A percentile compares a stretch with the other conserved stretches of the same genome.
Conservation (phyloP, 305 asterid genomes). For the Fraxinus angustifolia region DNA sequence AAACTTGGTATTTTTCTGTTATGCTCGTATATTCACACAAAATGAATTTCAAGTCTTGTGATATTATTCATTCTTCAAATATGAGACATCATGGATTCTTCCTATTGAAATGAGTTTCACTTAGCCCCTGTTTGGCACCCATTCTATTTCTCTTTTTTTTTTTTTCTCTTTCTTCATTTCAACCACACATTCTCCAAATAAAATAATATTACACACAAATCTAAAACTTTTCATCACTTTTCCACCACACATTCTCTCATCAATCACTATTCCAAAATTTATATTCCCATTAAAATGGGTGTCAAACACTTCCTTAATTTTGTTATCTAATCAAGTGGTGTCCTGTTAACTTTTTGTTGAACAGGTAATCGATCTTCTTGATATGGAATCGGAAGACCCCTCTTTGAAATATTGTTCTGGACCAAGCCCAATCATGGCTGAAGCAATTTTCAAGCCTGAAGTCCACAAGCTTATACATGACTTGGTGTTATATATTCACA, state of each 20-base stretch:
- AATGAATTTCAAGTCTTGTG: not conserved
- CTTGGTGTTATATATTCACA: conserved; percentile 75
- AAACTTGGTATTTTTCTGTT: not conserved
- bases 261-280: too few relatives aligned
- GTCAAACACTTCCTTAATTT: not conserved
- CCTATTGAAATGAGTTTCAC: not conserved
- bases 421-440: conserved; percentile 57
- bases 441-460: conserved; percentile 55
- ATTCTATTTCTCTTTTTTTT: too few relatives aligned
- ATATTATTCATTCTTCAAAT: not conserved
- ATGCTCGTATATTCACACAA: not conserved
- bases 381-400: conserved; percentile 46
- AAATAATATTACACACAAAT: too few relatives aligned
- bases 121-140: too few relatives aligned
- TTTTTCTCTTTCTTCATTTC: too few relatives aligned
- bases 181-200: too few relatives aligned
- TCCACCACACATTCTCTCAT: too few relatives aligned
- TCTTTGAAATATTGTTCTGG: conserved; percentile 71
- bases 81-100: not conserved
- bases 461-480: conserved; percentile 79
- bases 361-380: conserved; percentile 69
- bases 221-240: too few relatives aligned
- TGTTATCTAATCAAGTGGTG: not conserved
- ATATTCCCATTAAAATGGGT: too few relatives aligned
- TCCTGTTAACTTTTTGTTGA: conserved; percentile 15